Conservation (phyloP, 1,284 basidiomycete genomes). For the Rhodotorula sp. region DNA sequence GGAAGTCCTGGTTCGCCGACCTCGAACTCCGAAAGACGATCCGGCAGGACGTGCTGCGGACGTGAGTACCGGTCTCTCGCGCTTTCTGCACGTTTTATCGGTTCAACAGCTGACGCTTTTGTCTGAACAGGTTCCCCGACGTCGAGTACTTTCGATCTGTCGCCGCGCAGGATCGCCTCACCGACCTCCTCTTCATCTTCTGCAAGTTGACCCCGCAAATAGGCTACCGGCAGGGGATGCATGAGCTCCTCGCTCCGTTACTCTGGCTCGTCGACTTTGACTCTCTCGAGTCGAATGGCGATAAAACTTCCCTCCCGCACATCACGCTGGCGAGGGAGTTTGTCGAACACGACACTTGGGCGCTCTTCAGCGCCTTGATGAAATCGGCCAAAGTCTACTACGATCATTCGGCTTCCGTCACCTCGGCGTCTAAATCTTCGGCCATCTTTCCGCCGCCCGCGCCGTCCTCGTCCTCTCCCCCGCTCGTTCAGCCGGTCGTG, state of each 20-base stretch:
- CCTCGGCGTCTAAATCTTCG: conserved; percentile 12
- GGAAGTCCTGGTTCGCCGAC: conserved; percentile 85
- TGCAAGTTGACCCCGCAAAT: conserved; percentile 69
- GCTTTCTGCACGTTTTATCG: background rate
- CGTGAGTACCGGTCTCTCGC: conserved; percentile 57
- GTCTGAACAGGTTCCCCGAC: conserved; percentile 73
- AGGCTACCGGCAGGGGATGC: conserved; percentile 94
- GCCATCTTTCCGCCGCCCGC: background rate
- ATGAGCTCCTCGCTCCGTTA: conserved; percentile 83
- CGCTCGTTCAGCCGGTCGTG: conserved; percentile 76
- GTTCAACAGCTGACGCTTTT: background rate
- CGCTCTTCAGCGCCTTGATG: conserved; percentile 77
- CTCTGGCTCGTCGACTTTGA: conserved; percentile 80
- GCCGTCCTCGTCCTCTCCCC: conserved; percentile 43
- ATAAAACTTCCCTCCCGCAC: conserved; percentile 49
- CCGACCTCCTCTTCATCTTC: conserved; percentile 80
- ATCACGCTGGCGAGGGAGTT: conserved; percentile 63
- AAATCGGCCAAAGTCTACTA: conserved; percentile 74
- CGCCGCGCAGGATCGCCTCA: conserved; percentile 72
- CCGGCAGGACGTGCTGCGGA: conserved; percentile 85
- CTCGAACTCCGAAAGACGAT: conserved; percentile 84
- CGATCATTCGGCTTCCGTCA: conserved; percentile 68
- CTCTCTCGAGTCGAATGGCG: conserved; percentile 54
- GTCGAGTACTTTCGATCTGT: conserved; percentile 77
- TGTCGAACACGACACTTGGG: conserved; percentile 80